Evolutionary conservation across 2,329 filamentous ascomycete genomes (phyloP).

Genomic region (Epichloe hybrida): DNA sequence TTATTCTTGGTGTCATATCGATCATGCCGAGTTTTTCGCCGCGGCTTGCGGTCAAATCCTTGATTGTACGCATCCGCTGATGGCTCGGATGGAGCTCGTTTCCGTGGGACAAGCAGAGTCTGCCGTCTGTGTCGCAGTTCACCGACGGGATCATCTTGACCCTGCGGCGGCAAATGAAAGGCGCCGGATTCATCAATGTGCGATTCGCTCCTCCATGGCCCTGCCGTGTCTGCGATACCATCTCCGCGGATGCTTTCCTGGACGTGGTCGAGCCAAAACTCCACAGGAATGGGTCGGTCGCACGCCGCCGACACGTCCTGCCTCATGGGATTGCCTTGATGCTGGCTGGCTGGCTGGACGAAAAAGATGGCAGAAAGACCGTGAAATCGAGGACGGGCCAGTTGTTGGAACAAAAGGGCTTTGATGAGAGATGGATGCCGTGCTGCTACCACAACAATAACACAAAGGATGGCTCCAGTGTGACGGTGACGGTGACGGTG

Average conservation of each 20-base stretch:
- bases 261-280: conserved; percentile 1
- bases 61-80: not conserved
- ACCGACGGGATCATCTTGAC: not conserved
- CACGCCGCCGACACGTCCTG: not conserved
- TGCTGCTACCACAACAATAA: too few species aligned
- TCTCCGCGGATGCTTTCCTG: not conserved
- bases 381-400: too few species aligned
- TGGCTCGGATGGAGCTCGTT: not conserved
- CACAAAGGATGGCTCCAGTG: not conserved
- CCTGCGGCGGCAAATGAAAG: not conserved
- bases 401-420: too few species aligned
- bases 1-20: conserved; percentile 6
- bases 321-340: not conserved
- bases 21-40: conserved; percentile 9
- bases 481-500: too few species aligned
- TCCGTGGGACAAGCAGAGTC: not conserved
- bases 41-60: conserved; percentile 6
- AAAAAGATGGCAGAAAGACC: too few species aligned
- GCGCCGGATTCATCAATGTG: not conserved
- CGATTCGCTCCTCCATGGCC: not conserved
- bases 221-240: not conserved
- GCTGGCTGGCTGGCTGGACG: too few species aligned
- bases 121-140: not conserved
- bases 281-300: not conserved
- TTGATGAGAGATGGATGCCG: too few species aligned